These are phyloP conservation scores for Lasiosphaeris hirsuta DNA, from an alignment of 495 filamentous ascomycete genomes.

Conservation along the genomic window DNA sequence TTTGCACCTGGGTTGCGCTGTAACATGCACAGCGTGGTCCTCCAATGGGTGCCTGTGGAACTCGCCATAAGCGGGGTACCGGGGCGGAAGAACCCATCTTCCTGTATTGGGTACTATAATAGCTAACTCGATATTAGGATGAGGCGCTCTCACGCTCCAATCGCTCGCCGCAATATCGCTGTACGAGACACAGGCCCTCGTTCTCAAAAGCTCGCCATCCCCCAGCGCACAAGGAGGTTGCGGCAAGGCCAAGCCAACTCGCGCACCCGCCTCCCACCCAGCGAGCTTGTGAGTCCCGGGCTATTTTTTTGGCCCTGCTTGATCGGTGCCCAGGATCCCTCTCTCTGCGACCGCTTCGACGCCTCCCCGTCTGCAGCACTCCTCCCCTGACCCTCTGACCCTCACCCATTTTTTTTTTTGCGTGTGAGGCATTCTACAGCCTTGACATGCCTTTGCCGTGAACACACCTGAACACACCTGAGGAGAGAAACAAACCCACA, in stretches of 20 bases:
- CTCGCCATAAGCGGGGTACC: too few relatives aligned
- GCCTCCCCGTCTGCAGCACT: slow-evolving; percentile 20
- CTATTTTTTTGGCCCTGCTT: slow-evolving; percentile 11
- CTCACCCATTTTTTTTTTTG: slow-evolving; percentile 8
- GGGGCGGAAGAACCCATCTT: slow-evolving; percentile 3
- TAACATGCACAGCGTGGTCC: too few relatives aligned
- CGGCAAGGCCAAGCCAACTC: slow-evolving; percentile 3
- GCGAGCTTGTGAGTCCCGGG: too few relatives aligned
- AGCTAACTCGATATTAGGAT: background rate
- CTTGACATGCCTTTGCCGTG: slow-evolving; percentile 8
- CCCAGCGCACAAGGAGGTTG: background rate
- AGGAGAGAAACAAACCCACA: background rate
- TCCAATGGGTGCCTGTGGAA: too few relatives aligned
- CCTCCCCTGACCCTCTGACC: slow-evolving; percentile 12
- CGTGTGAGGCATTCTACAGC: slow-evolving; percentile 7
- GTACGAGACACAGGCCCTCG: background rate
- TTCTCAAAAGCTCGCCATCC: slow-evolving; percentile 9
- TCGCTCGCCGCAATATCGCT: background rate
- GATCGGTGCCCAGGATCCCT: slow-evolving; percentile 25
- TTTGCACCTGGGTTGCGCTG: too few relatives aligned
- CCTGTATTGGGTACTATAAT: background rate
- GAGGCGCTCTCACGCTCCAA: too few relatives aligned
- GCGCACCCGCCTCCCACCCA: background rate
- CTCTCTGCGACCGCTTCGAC: slow-evolving; percentile 17
- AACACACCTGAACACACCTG: background rate